Evolutionary conservation across 2,329 filamentous ascomycete species (phyloP).

Genomic region (Cercospora brassicicola): DNA sequence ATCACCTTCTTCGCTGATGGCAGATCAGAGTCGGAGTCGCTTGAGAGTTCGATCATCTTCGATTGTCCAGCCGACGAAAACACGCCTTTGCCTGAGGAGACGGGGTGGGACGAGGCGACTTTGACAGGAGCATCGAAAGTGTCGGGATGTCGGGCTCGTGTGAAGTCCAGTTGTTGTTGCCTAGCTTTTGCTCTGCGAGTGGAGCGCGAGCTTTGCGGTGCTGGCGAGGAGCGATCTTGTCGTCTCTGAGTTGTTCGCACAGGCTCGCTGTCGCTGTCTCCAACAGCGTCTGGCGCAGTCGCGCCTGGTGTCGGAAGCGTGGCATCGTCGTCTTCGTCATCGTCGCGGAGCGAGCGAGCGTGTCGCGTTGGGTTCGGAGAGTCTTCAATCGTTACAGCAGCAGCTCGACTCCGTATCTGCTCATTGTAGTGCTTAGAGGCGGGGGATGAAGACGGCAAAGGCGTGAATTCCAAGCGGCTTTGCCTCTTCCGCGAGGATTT

Average conservation of each 20-base stretch:
- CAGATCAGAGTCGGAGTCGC: conserved; percentile 27
- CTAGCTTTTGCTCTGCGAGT: conserved; percentile 26
- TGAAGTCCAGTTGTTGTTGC: conserved; percentile 39
- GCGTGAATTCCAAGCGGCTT: conserved; percentile 47
- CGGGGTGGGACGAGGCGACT: conserved; percentile 27
- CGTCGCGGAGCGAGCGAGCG: conserved; percentile 21
- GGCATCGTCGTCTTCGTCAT: conserved; percentile 17
- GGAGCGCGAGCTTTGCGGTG: conserved; percentile 10
- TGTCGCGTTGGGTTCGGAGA: conserved; percentile 32
- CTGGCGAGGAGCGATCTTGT: conserved; percentile 24
- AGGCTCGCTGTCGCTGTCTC: conserved; percentile 31
- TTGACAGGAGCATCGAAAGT: conserved; percentile 30
- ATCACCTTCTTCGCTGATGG: conserved; percentile 17
- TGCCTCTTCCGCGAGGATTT: conserved; percentile 40
- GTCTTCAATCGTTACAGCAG: conserved; percentile 38
- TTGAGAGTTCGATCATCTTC: conserved; percentile 24
- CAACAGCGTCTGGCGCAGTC: conserved; percentile 18
- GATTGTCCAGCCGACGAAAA: conserved; percentile 31
- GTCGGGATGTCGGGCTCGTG: conserved; percentile 22
- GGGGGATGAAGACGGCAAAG: conserved; percentile 44
- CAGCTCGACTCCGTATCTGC: conserved; percentile 40
- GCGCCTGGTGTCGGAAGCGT: conserved; percentile 27
- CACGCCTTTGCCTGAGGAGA: conserved; percentile 30
- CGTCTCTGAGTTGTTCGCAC: conserved; percentile 5
- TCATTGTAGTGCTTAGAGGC: conserved; percentile 37